A percentile compares a stretch with the other conserved stretches of the same genome.
These are phyloP conservation scores for Huntiella decipiens DNA, from an alignment of 2,329 filamentous ascomycete genomes.

Conservation along the genomic window DNA sequence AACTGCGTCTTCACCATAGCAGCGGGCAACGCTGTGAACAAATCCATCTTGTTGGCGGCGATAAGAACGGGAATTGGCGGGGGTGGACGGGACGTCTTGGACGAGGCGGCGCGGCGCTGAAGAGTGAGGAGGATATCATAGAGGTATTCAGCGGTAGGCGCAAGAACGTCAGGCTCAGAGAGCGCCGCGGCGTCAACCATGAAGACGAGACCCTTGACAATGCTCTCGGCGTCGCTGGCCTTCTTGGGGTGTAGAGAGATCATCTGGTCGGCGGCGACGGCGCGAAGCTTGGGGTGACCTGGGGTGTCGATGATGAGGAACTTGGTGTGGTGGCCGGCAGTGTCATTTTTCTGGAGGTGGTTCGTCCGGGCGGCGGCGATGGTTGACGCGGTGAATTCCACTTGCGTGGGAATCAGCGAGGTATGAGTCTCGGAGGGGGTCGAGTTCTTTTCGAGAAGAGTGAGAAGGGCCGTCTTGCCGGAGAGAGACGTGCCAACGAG, in stretches of 20 bases:
- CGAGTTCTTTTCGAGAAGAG: constrained; percentile 43
- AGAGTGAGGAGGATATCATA: constrained; percentile 74
- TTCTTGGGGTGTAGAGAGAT: constrained; percentile 11
- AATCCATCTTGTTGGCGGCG: constrained; percentile 85
- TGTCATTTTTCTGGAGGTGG: constrained; percentile 37
- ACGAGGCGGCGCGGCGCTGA: constrained; percentile 47
- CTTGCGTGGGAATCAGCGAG: constrained; percentile 28
- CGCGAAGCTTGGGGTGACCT: constrained; percentile 83
- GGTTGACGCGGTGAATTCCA: constrained; percentile 36
- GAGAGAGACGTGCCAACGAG: constrained; percentile 62
- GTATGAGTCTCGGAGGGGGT: constrained; percentile 32
- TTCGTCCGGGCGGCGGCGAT: constrained; percentile 24
- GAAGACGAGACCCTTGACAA: constrained; percentile 60
- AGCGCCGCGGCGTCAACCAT: constrained; percentile 69
- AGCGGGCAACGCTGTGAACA: constrained; percentile 80
- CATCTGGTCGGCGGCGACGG: constrained; percentile 30
- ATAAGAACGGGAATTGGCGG: constrained; percentile 55
- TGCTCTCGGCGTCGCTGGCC: constrained; percentile 18
- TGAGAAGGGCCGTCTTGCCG: constrained; percentile 80
- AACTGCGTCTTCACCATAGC: constrained; percentile 54
- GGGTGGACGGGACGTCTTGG: constrained; percentile 29
- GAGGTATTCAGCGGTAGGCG: constrained; percentile 63
- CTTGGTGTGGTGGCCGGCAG: constrained; percentile 39
- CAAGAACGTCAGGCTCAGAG: constrained; percentile 38
- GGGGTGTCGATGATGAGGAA: constrained; percentile 77